Percentiles rank a stretch among this genome's conserved stretches.
phyloP scores from a whole-genome alignment of 345 rosid species.

The Erysimum cheiranthoides region DNA sequence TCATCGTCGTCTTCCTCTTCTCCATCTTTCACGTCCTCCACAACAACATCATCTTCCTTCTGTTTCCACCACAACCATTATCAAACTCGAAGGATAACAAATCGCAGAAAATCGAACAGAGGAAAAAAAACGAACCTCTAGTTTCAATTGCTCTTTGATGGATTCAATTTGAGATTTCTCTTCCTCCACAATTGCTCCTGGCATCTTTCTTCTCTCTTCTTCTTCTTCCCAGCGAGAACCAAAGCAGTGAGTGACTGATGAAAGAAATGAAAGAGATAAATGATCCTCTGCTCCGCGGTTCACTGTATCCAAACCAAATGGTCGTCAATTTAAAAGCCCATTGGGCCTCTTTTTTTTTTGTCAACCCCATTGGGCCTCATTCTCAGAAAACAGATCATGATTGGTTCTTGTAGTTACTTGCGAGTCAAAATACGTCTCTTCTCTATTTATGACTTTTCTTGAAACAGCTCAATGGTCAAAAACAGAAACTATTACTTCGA shows the following conservation, averaged over 20 bases:
- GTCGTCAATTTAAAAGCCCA: slow-evolving; percentile 5
- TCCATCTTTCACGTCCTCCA: slow-evolving; percentile 73
- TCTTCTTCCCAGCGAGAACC: slow-evolving; percentile 3
- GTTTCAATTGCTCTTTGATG: slow-evolving; percentile 34
- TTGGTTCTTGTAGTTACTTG: neutral
- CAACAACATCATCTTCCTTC: slow-evolving; percentile 36
- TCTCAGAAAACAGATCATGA: neutral
- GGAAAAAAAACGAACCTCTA: neutral
- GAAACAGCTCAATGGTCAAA: neutral
- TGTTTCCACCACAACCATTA: slow-evolving; percentile 1
- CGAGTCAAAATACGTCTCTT: neutral
- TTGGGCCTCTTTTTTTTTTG: too few relatives aligned
- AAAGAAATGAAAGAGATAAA: neutral
- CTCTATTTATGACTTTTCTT: neutral
- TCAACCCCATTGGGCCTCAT: slow-evolving; percentile 29
- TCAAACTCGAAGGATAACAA: neutral
- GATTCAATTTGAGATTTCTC: slow-evolving; percentile 20
- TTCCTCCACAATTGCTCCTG: slow-evolving; percentile 35
- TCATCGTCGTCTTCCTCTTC: slow-evolving; percentile 58
- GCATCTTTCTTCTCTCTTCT: slow-evolving; percentile 27
- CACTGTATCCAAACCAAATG: neutral
- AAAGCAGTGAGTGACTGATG: neutral
- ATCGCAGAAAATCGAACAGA: neutral
- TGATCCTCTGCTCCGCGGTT: slow-evolving; percentile 17
- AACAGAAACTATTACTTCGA: neutral